A percentile compares a stretch with the other conserved stretches of the same genome.
Evolutionary conservation across 2,329 filamentous ascomycete species (phyloP).

Genomic region (Talaromyces verruculosus): DNA sequence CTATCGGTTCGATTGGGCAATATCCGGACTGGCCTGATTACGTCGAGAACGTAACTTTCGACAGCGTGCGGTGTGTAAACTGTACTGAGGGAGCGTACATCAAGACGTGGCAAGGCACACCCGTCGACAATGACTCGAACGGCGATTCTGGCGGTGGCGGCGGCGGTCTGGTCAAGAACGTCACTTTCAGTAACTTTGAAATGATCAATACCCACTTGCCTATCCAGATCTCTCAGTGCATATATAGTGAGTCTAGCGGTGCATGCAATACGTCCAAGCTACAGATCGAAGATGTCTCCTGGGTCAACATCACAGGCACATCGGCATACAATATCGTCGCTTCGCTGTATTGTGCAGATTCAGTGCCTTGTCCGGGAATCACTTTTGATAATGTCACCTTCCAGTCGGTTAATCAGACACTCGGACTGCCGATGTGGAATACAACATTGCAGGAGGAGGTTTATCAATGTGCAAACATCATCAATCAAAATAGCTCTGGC

Average conservation of each 20-base stretch:
- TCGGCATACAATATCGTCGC: conserved; percentile 51
- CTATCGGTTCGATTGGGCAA: conserved; percentile 44
- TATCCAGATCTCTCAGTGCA: conserved; percentile 32
- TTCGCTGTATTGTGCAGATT: conserved; percentile 48
- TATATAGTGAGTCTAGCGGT: conserved; percentile 24
- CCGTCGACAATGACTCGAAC: conserved; percentile 25
- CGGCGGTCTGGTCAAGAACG: conserved; percentile 27
- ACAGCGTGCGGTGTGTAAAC: conserved; percentile 29
- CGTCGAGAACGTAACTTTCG: conserved; percentile 42
- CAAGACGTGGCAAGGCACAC: conserved; percentile 30
- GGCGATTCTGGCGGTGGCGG: conserved; percentile 29
- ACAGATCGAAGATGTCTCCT: conserved; percentile 49
- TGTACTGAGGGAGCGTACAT: conserved; percentile 29
- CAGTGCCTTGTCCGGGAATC: conserved; percentile 48
- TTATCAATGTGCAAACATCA: conserved; percentile 47
- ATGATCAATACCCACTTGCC: conserved; percentile 28
- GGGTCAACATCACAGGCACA: conserved; percentile 54
- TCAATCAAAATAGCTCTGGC: conserved; percentile 24
- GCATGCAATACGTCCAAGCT: conserved; percentile 29
- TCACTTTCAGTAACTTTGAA: conserved; percentile 28
- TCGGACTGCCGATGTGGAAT: conserved; percentile 32
- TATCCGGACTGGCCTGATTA: conserved; percentile 38
- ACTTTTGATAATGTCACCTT: conserved; percentile 51
- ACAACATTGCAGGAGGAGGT: conserved; percentile 36
- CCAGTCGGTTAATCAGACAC: conserved; percentile 40